phyloP scores from a whole-genome alignment of 1,284 basidiomycete species.

The Leccinum fuscescens region DNA sequence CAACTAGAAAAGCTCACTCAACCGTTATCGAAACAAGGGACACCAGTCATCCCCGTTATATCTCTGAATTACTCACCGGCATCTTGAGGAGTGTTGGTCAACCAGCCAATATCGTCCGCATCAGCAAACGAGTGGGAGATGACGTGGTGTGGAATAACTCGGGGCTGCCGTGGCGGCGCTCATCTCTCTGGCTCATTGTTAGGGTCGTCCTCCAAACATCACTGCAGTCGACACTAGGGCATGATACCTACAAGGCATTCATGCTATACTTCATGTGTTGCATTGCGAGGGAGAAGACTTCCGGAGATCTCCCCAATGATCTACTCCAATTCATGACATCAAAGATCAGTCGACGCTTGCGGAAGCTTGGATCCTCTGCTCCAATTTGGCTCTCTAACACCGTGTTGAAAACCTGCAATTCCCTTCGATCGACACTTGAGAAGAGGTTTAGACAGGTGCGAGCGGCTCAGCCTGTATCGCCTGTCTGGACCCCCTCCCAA shows the following conservation, averaged over 20 bases:
- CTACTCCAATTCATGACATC: slow-evolving; percentile 27
- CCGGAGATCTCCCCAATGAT: slow-evolving; percentile 32
- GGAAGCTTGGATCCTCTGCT: slow-evolving; percentile 35
- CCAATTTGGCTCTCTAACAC: slow-evolving; percentile 20
- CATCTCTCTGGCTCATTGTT: not conserved
- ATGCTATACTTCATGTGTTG: slow-evolving; percentile 24
- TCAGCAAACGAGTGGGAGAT: slow-evolving; percentile 1
- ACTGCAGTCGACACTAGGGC: not conserved
- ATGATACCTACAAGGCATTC: not conserved
- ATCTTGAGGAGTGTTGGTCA: not conserved
- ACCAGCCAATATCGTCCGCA: not conserved
- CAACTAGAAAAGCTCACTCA: not conserved
- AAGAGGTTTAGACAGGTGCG: slow-evolving; percentile 18
- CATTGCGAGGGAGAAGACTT: slow-evolving; percentile 28
- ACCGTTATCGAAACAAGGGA: not conserved
- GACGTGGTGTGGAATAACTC: not conserved
- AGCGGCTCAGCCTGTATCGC: slow-evolving; percentile 16
- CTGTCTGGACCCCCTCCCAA: slow-evolving; percentile 21
- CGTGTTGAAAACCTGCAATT: slow-evolving; percentile 13
- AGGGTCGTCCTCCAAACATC: not conserved
- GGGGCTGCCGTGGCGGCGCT: not conserved
- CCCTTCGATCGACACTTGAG: slow-evolving; percentile 16
- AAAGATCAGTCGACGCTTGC: slow-evolving; percentile 38
- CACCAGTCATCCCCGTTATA: not conserved
- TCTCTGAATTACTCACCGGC: not conserved